phyloP scores from a whole-genome alignment of 306 rosid species.

The Vigna reflexopilosa region DNA sequence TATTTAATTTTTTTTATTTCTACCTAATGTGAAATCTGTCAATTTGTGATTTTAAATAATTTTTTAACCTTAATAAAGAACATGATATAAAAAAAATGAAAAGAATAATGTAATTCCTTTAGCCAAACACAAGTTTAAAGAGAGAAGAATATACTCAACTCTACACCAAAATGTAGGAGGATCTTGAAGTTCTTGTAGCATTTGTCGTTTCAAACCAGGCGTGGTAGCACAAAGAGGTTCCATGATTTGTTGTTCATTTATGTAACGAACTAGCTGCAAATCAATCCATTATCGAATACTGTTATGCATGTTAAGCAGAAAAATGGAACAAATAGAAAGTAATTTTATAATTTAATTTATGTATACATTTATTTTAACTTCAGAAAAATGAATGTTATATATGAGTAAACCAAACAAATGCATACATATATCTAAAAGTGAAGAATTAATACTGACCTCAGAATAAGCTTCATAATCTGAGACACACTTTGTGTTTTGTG shows the following conservation, averaged over 20 bases:
- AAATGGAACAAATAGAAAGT: too few relatives aligned
- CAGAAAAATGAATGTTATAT: too few relatives aligned
- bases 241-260: slow-evolving; percentile 41
- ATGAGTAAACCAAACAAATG: neutral
- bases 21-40: too few relatives aligned
- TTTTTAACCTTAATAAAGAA: too few relatives aligned
- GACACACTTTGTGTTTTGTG: slow-evolving; percentile 48
- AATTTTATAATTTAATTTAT: too few relatives aligned
- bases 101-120: neutral
- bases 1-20: too few relatives aligned
- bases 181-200: slow-evolving; percentile 14
- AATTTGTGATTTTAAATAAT: too few relatives aligned
- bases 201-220: slow-evolving; percentile 35
- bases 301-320: neutral
- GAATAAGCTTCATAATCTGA: slow-evolving; percentile 40
- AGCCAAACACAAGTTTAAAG: neutral
- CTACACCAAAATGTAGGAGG: slow-evolving; percentile 38
- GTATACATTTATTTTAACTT: too few relatives aligned
- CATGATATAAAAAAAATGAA: too few relatives aligned
- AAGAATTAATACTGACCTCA: slow-evolving; percentile 41
- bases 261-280: slow-evolving; percentile 47
- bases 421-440: neutral
- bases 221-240: slow-evolving; percentile 48
- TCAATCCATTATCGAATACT: neutral
- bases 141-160: slow-evolving; percentile 37